Evolutionary conservation across 2,329 filamentous ascomycete genomes (phyloP).

Genomic region (Monosporascus ibericus): DNA sequence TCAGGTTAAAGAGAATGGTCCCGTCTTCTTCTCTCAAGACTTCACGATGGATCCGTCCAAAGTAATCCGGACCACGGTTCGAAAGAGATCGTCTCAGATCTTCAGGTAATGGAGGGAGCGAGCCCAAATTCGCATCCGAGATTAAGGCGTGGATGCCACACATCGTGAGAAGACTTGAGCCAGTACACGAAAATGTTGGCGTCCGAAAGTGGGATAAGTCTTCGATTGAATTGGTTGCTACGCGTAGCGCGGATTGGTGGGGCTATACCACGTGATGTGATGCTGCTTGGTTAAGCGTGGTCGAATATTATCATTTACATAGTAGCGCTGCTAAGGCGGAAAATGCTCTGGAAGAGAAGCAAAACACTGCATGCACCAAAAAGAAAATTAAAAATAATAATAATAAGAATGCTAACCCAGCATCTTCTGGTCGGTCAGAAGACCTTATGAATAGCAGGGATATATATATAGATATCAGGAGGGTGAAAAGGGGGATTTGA

Average conservation of each 20-base stretch:
- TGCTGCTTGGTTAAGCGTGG: too few relatives aligned
- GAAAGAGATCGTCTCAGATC: conserved; percentile 40
- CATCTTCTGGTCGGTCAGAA: too few relatives aligned
- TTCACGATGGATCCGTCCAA: conserved; percentile 35
- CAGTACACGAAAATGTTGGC: background rate
- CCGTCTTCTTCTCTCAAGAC: conserved; percentile 16
- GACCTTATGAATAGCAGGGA: too few relatives aligned
- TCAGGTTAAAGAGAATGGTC: conserved; percentile 38
- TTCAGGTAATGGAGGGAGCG: conserved; percentile 20
- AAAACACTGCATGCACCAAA: background rate
- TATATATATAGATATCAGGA: background rate
- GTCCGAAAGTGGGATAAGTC: background rate
- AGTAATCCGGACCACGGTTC: conserved; percentile 56
- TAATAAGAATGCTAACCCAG: too few relatives aligned
- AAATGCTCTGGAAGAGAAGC: background rate
- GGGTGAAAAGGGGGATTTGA: background rate
- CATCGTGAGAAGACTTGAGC: conserved; percentile 35
- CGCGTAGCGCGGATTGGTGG: too few relatives aligned
- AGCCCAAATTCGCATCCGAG: conserved; percentile 26
- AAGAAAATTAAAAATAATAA: background rate
- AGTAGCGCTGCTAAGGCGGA: too few relatives aligned
- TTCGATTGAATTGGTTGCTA: too few relatives aligned
- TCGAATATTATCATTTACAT: too few relatives aligned
- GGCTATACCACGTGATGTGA: too few relatives aligned
- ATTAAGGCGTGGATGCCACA: conserved; percentile 55